These are phyloP conservation scores for Tulasnella sp. DNA, from an alignment of 768 basidiomycete genomes.

Conservation along the genomic window DNA sequence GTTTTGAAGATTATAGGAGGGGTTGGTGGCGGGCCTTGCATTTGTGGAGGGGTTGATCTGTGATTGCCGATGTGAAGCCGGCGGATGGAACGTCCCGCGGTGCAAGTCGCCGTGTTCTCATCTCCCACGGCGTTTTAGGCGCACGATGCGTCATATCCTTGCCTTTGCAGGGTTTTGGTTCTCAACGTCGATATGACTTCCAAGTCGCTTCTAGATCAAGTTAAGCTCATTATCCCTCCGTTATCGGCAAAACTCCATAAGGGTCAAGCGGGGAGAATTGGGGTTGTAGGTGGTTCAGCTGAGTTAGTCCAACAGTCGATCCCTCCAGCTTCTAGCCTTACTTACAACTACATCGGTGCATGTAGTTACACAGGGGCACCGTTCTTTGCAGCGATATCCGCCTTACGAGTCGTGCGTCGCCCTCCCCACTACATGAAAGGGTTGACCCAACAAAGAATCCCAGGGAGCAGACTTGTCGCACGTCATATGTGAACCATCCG, in stretches of 20 bases:
- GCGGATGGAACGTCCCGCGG: no score
- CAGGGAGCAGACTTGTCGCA: slow-evolving; percentile 92
- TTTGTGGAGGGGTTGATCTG: neutral
- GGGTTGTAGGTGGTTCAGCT: slow-evolving; percentile 83
- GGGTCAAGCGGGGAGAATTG: slow-evolving; percentile 88
- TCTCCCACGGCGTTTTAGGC: neutral
- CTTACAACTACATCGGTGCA: neutral
- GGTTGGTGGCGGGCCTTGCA: slow-evolving; percentile 3
- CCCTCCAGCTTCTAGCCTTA: neutral
- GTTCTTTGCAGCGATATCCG: slow-evolving; percentile 87
- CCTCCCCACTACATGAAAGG: no score
- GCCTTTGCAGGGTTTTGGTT: neutral
- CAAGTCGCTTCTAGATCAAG: slow-evolving; percentile 49
- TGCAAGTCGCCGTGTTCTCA: neutral
- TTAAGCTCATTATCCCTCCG: slow-evolving; percentile 80
- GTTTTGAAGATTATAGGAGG: slow-evolving; percentile 37
- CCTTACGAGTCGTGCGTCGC: slow-evolving; percentile 56
- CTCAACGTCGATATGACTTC: slow-evolving; percentile 23
- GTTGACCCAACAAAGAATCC: neutral
- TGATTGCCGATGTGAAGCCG: no score
- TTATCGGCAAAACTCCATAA: slow-evolving; percentile 83
- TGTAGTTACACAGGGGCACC: slow-evolving; percentile 91
- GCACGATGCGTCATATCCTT: neutral
- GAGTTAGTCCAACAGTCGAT: slow-evolving; percentile 63
- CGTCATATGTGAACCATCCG: slow-evolving; percentile 90